Evolutionary conservation across 176 grass and related monocot species (phyloP), one percentile per base, ranked within the genome.

Genomic region (Bothriochloa decipiens): DNA sequence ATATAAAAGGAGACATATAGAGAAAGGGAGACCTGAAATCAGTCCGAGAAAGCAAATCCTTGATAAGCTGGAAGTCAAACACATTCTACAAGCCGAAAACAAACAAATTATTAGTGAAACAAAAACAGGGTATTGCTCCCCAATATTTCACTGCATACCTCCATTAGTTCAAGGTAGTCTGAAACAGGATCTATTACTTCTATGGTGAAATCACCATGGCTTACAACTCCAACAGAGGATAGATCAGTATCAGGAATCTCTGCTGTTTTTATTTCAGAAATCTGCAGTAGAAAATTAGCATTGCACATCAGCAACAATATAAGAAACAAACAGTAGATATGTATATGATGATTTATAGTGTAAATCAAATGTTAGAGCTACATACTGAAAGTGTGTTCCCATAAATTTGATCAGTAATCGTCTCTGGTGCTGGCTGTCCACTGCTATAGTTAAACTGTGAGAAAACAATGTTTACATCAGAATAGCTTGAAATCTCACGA

Each of bases 1-100:
- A 88, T 28, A 7, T 11, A 42, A 55, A 74, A 69, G 12, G 6
- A 83, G 62, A 83, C 55, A 66, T 14, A 67, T 18, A 29, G 11
- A 67, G 35, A 70, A 4, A 40, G 17, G 18, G 18, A 70, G 39
- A 97, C 95, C 92, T 94, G 81, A 94, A 97, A 91, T 97, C 92
- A 72, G 95, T 84, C 36, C 88, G 88, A 75, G 95, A 92, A 85
- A 97, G 83, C 45, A 97, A 83, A 76, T 83, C 72, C 75, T 89
- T 94, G 78, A 97, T 91, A 85, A 97, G 95, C 75, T 97, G 77
- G 90, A 97, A 97, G 90, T 97, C 90, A 84, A 94, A 97, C 63
- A 97, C 95, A 83, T 77, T 78, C 95, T 94, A 84, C 70, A 87
- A 76, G 60, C 80, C 2, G 33, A 52, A 87, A 77, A 57, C 2